Percentiles rank a stretch among this genome's conserved stretches.
phyloP scores from a whole-genome alignment of 1,139 yeast species.

The Geotrichum bryndzae region DNA sequence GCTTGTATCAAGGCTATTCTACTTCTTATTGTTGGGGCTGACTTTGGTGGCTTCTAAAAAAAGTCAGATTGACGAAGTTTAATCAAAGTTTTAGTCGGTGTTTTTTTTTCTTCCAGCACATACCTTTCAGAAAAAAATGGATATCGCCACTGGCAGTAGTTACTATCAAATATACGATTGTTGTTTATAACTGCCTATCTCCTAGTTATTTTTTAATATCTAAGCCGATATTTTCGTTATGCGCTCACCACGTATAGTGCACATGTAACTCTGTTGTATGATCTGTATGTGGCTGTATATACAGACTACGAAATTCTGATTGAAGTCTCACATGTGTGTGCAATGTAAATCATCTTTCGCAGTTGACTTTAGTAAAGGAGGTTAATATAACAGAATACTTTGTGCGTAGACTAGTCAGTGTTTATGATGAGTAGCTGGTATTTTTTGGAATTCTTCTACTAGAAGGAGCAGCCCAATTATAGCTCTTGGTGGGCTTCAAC shows the following conservation, averaged over 20 bases:
- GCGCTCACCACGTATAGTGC: not conserved
- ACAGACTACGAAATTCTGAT: not conserved
- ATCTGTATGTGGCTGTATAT: not conserved
- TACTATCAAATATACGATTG: not conserved
- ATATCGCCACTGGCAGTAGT: no score
- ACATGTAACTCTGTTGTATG: not conserved
- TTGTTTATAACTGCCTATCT: not conserved
- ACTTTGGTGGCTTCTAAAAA: no score
- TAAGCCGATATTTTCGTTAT: not conserved
- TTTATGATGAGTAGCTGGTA: not conserved
- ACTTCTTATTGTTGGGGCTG: no score
- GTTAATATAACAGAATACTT: not conserved
- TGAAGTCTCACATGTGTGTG: not conserved
- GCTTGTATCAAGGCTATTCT: no score
- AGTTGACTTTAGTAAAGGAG: not conserved
- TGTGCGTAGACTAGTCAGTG: not conserved
- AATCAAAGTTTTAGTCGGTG: no score
- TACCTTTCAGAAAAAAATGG: no score
- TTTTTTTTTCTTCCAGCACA: no score
- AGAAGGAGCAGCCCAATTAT: not conserved
- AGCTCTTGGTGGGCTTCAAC: not conserved
- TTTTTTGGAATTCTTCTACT: not conserved
- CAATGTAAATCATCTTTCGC: not conserved
- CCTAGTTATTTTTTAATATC: not conserved
- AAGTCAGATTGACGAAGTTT: no score